A percentile compares a stretch with the other conserved stretches of the same genome.
phyloP scores from a whole-genome alignment of 371 early-diverging fungal species.

The Sporodiniella umbellata region DNA sequence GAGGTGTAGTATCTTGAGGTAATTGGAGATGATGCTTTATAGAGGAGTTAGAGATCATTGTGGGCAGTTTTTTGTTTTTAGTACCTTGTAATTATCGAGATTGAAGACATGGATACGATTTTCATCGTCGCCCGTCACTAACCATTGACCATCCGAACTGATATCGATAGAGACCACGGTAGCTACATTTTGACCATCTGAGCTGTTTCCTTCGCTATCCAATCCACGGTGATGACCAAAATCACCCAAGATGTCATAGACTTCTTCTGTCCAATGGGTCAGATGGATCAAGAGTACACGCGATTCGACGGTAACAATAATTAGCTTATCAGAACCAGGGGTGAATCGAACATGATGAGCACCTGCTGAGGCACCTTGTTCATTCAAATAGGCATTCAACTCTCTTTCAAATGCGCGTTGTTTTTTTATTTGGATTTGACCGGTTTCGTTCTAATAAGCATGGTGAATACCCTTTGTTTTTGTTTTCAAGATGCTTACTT shows the following conservation, averaged over 20 bases:
- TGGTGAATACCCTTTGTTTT: too few species aligned
- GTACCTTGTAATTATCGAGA: conserved; percentile 72
- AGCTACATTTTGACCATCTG: conserved; percentile 43
- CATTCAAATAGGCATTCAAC: conserved; percentile 30
- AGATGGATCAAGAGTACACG: conserved; percentile 64
- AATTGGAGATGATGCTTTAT: conserved; percentile 64
- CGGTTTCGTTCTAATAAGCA: conserved; percentile 29
- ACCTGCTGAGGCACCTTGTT: conserved; percentile 35
- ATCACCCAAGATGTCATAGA: conserved; percentile 53
- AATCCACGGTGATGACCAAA: conserved; percentile 63
- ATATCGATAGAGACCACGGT: conserved; percentile 66
- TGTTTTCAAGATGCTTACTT: too few species aligned
- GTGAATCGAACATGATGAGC: conserved; percentile 67
- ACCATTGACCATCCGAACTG: conserved; percentile 77
- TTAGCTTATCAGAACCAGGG: conserved; percentile 62
- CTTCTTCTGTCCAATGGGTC: conserved; percentile 47
- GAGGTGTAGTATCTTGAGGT: conserved; percentile 61
- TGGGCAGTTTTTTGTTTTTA: background rate
- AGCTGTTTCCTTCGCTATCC: conserved; percentile 48
- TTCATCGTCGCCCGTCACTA: conserved; percentile 75
- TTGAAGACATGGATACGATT: conserved; percentile 77
- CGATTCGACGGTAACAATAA: conserved; percentile 65
- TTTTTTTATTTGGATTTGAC: conserved; percentile 51
- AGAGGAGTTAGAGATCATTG: conserved; percentile 1
- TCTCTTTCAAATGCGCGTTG: conserved; percentile 43